A percentile compares a stretch with the other conserved stretches of the same genome.
These are phyloP conservation scores for Colletotrichum cordylinicola DNA, from an alignment of 2,329 filamentous ascomycete genomes.

Conservation along the genomic window DNA sequence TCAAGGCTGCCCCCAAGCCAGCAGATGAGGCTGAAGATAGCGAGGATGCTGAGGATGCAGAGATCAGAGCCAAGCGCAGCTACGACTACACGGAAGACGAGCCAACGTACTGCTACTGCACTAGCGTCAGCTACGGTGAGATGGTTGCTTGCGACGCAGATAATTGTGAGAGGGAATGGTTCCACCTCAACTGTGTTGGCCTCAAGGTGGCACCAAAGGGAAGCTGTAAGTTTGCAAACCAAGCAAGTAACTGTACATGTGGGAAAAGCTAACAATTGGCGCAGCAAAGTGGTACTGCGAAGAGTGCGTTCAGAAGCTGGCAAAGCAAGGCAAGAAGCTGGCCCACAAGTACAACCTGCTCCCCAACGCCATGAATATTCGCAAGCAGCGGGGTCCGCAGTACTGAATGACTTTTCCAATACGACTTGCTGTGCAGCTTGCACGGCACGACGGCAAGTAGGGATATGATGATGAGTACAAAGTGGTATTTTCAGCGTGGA, in stretches of 20 bases:
- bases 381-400: constrained; percentile 10
- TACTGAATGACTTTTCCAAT: not conserved
- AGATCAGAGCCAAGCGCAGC: constrained; percentile 58
- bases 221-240: constrained; percentile 65
- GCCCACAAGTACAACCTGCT: constrained; percentile 45
- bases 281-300: constrained; percentile 84
- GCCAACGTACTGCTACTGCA: constrained; percentile 80
- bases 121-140: constrained; percentile 80
- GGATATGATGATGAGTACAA: not conserved
- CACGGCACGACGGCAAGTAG: not conserved
- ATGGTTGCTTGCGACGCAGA: constrained; percentile 84
- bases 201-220: constrained; percentile 79
- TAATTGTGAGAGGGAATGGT: constrained; percentile 79
- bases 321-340: constrained; percentile 58
- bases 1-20: constrained; percentile 40
- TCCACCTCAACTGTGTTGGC: constrained; percentile 83
- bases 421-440: not conserved
- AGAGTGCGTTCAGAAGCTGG: constrained; percentile 74
- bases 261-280: not conserved
- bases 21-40: constrained; percentile 49
- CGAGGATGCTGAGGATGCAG: constrained; percentile 52
- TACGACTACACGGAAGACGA: constrained; percentile 53
- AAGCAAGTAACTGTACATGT: not conserved
- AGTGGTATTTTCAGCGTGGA: not conserved
- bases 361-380: constrained; percentile 2